A percentile compares a stretch with the other conserved stretches of the same genome.
Conservation (phyloP, 441 rosid genomes). For the Biscutella laevigata region DNA sequence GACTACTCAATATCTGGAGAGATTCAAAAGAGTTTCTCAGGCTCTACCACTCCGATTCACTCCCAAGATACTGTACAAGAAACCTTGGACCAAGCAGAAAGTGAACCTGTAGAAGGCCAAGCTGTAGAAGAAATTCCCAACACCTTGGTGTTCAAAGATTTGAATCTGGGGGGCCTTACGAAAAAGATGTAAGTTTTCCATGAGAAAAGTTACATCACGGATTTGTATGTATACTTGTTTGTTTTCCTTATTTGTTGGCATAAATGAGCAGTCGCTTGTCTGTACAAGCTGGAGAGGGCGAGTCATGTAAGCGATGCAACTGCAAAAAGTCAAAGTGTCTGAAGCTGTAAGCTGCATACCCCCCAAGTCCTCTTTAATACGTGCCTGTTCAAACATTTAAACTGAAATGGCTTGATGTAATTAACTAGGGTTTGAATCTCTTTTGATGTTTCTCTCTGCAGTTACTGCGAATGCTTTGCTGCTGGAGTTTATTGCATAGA, state of each 20-base stretch:
- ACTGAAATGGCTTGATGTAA: background rate
- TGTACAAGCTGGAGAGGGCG: constrained; percentile 62
- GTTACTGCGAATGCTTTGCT: constrained; percentile 99
- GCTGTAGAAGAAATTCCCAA: constrained; percentile 25
- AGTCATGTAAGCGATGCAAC: constrained; percentile 90
- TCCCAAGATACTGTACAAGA: constrained; percentile 26
- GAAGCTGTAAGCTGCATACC: constrained; percentile 70
- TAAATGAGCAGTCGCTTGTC: constrained; percentile 60
- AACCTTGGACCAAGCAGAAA: constrained; percentile 39
- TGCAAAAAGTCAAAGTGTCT: constrained; percentile 97
- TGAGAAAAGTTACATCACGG: constrained; percentile 35
- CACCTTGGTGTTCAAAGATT: constrained; percentile 40
- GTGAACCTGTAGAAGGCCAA: constrained; percentile 20
- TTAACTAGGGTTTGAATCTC: background rate
- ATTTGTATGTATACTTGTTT: background rate
- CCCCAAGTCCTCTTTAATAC: background rate
- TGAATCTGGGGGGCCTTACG: constrained; percentile 49
- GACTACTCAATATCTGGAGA: constrained; percentile 38
- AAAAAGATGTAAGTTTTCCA: constrained; percentile 55
- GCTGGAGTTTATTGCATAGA: constrained; percentile 97
- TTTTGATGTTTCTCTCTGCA: constrained; percentile 24
- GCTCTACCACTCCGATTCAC: constrained; percentile 23
- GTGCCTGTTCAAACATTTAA: background rate
- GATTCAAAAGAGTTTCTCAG: constrained; percentile 29
- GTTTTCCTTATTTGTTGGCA: constrained; percentile 31